Conservation (phyloP, 2,329 filamentous ascomycete genomes). For the Falciphora oryzae region DNA sequence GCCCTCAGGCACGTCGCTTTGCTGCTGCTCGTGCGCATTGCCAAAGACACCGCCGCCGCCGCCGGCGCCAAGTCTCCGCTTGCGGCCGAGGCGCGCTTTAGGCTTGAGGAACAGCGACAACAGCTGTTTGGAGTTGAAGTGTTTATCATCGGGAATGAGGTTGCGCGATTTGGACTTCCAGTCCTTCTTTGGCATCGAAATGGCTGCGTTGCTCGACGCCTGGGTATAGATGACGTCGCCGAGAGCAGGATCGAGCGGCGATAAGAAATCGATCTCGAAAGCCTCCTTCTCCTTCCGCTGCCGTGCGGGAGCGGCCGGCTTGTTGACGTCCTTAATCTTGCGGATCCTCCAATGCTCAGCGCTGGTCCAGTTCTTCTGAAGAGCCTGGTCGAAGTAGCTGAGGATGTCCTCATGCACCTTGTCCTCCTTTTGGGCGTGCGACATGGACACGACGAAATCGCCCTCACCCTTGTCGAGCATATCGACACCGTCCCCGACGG, state of each 20-base stretch:
- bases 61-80: conserved; percentile 42
- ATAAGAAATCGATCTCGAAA: conserved; percentile 87
- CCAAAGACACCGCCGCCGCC: conserved; percentile 32
- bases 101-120: conserved; percentile 91
- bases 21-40: conserved; percentile 22
- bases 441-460: conserved; percentile 75
- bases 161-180: conserved; percentile 94
- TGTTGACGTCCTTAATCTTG: conserved; percentile 75
- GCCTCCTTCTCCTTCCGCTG: conserved; percentile 92
- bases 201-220: conserved; percentile 72
- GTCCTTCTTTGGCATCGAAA: conserved; percentile 85
- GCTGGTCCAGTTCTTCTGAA: conserved; percentile 96
- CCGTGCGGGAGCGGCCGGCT: conserved; percentile 53
- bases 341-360: conserved; percentile 99
- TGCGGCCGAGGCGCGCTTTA: conserved; percentile 73
- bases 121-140: conserved; percentile 91
- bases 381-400: conserved; percentile 94
- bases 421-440: conserved; percentile 60
- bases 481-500: conserved; percentile 46
- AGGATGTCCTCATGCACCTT: conserved; percentile 85
- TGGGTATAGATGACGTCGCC: conserved; percentile 77
- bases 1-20: conserved; percentile 55
- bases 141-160: conserved; percentile 92
- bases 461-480: conserved; percentile 54
- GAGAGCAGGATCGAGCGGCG: conserved; percentile 63